Percentiles rank a stretch among this genome's conserved stretches.
These are phyloP conservation scores for Ceratobasidium sp. DNA, from an alignment of 1,284 basidiomycete species.

Conservation along the genomic window DNA sequence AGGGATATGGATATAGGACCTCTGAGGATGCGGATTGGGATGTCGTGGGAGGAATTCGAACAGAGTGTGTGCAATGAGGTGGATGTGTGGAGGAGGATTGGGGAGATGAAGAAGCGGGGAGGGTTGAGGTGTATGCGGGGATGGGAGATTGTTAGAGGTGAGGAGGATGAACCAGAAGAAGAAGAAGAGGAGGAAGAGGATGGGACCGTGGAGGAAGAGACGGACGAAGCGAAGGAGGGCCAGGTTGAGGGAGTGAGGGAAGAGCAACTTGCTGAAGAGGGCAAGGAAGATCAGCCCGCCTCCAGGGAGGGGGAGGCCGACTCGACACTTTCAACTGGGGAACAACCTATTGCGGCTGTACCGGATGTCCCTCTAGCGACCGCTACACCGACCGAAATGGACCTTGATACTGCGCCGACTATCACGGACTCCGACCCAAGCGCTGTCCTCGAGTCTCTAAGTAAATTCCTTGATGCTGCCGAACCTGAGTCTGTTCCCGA, in stretches of 20 bases:
- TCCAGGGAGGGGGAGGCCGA: constrained; percentile 15
- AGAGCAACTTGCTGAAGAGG: constrained; percentile 77
- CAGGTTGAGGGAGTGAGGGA: constrained; percentile 77
- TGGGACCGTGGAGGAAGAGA: constrained; percentile 72
- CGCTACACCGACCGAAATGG: constrained; percentile 2
- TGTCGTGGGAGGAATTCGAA: constrained; percentile 37
- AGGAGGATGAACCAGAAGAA: constrained; percentile 81
- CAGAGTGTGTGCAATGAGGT: constrained; percentile 23
- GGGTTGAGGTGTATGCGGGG: constrained; percentile 67
- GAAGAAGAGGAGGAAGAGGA: constrained; percentile 61
- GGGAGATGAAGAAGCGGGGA: constrained; percentile 35
- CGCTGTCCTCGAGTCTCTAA: no score
- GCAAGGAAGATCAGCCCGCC: constrained; percentile 59
- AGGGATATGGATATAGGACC: background rate
- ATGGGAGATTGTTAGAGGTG: constrained; percentile 76
- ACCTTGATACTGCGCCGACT: background rate
- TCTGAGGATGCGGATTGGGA: constrained; percentile 20
- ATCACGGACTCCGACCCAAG: no score
- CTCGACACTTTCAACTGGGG: background rate
- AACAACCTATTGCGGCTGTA: background rate
- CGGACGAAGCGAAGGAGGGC: constrained; percentile 67
- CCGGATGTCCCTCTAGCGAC: background rate
- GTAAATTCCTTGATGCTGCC: no score
- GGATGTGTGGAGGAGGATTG: constrained; percentile 27
- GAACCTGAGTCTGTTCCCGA: no score